Base-by-base conservation (phyloP, 148 eudicot species). In the Silene uniflora region DNA sequence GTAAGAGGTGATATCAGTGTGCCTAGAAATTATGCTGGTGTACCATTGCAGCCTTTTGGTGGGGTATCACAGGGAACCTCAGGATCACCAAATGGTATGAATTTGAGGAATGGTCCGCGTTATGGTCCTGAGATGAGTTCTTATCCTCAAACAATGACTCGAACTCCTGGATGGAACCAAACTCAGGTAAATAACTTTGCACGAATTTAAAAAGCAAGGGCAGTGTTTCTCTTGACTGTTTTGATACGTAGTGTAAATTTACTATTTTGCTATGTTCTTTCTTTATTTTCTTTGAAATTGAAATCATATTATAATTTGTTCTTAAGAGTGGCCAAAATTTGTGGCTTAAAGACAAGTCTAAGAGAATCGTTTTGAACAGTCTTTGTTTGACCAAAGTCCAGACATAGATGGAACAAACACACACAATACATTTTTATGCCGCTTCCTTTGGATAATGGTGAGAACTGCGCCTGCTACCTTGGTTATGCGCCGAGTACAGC, bases 141-240 rank as follows among this genome's bases (percentile, higher is more conserved):
- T 58, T 76, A 78, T 77, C 76, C 79, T 79, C 90, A 78, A 76
- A 80, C 75, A 77, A 63, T 76, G 25, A 76, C 80, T 16, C 84
- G 63, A 75, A 73, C 69, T 74, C 76, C 82, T 69, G 78, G 55
- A 27, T 79, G 81, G 81, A 76, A 77, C 69, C 83, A 67, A 39
- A 78, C 76, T 78, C 87, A 87, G 90, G 90, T 87, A 85, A 24
- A 39, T 71, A 60, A 13, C 73, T 17, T 58, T 79, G 46, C 73
- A 22, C 16, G 2, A 5, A 4, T 69, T 47, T 14, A 10, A 21
- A 10, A 16, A 68, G 21, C 24, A 0, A n/a, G 24, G 55, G 54
- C 44, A 68, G 27, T 68, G 6, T 2, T 23, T 19, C 23, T 69
- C 12, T 69, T 10, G n/a, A 46, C 1, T 21, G 10, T 69, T 22